Evolutionary conservation across 1,284 basidiomycete species (phyloP), one percentile per base, ranked within the genome.

Genomic region (Xerocomus cyaneibrunnescens): DNA sequence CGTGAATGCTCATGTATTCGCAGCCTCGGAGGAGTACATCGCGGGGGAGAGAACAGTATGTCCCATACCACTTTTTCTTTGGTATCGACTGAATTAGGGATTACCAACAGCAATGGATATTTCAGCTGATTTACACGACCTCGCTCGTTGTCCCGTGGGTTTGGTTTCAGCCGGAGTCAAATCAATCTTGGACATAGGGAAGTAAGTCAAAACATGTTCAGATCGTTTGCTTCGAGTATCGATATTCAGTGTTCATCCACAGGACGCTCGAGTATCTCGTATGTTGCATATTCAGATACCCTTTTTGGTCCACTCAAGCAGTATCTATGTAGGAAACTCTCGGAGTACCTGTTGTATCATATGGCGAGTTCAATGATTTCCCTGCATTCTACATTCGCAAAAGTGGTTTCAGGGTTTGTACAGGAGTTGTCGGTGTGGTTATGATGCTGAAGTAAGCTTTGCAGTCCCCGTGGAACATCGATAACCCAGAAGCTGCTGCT

Each of bases 121-220:
- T 19, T 96, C 93, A n/a, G 92, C 94, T 8, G 94, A 98, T 68
- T 74, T 98, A 14, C 78, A 81, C 21, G 92, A 96, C 66, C 79
- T 97, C 35, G 79, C 89, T 22, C 80, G 90, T 21, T 94, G 89
- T 57, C 86, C 89, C 21, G 90, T 97, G 51, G 91, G 90, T 8
- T 80, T 99, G 34, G 87, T 99, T 21, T 97, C 95, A 36, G 91
- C 94, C 2, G 97, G 97, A 3, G 87, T 93, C 31, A 99, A 99
- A 68, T 94, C 91, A 0, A 98, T 99, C 58, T 73, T 99, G 46
- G 96, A 98, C 70, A 95, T 99, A 56, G 90, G 91, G 49, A 78
- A 81, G 87, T 83, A 66, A 30, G 14, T 41, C 32, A 30, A 9
- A 12, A 7, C 27, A 7, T 34, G n/a, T 42, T 37, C 3, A 16